Base-by-base conservation (phyloP, 2,329 filamentous ascomycete species). In the Sarocladiaceae sp. region DNA sequence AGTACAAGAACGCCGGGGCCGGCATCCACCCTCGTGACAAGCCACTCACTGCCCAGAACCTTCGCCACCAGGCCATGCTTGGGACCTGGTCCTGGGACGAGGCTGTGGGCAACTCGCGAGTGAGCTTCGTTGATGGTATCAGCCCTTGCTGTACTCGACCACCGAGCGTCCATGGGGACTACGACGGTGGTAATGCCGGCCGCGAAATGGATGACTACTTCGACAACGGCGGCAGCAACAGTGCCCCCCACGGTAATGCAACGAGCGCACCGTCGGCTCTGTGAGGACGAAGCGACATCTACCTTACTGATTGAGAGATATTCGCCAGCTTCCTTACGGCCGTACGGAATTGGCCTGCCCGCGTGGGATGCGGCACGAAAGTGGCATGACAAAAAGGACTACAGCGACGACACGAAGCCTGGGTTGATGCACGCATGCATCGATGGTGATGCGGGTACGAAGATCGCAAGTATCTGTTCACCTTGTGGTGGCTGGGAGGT, bases 51-150 rank as follows among this genome's bases (percentile, higher is more conserved):
- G 59, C 64, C 45, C 61, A 67, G 43, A 72, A 73, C 55, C 59
- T 72, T 15, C 59, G 62, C 45, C 66, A 73, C 52, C 70, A 72
- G 53, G 65, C 72, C 57, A 61, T 69, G 56, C 60, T 74, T 29
- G 61, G 47, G 57, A 64, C 45, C 74, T 70, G 40, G 40, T 43
- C 40, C 11, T 43, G 40, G 40, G 40, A 33, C 12, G 26, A 43
- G 59, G 51, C 50, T 57, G 34, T 41, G 55, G 29, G 26, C 63
- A 65, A 50, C 50, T 66, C 16, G 57, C 53, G 51, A 4, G 49
- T 57, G 20, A 62, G 57, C 50, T 63, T 62, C 46, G 23, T 43
- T 7, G 47, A 55, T 13, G 65, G 62, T 43, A 56, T 73, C 52
- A 72, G 69, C 53, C 70, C 69, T 16, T 65, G 69, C 53, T 68